These are phyloP conservation scores for Porphyra umbilicalis DNA, from an alignment of 31 red algal species.

Conservation along the genomic window DNA sequence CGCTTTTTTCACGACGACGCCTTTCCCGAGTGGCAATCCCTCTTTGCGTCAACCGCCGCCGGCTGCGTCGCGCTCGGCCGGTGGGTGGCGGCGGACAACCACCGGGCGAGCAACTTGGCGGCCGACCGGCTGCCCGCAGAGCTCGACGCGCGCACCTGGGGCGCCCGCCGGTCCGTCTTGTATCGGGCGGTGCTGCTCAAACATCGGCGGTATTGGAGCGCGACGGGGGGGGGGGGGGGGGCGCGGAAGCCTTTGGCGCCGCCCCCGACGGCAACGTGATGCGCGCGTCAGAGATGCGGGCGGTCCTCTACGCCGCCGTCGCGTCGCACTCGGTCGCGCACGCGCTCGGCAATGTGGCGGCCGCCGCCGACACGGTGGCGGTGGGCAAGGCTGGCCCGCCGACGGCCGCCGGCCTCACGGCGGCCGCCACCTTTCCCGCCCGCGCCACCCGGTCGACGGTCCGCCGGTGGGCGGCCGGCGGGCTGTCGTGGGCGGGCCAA, in stretches of 20 bases:
- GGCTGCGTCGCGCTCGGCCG: not conserved
- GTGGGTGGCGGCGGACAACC: not conserved
- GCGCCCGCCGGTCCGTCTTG: not conserved
- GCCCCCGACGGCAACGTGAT: not conserved
- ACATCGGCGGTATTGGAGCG: not conserved
- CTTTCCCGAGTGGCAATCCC: not conserved
- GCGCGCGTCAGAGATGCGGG: not conserved
- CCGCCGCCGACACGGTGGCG: not conserved
- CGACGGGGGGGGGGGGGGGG: not conserved
- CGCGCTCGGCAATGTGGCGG: not conserved
- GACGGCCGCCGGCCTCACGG: not conserved
- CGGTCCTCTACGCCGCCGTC: not conserved
- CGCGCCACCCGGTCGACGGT: not conserved
- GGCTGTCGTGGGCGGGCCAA: not conserved
- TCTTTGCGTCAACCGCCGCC: not conserved
- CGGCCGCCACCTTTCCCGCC: not conserved
- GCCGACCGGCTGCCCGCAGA: not conserved
- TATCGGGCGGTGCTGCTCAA: not conserved
- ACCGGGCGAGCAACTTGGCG: not conserved
- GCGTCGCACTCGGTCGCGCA: slow-evolving; percentile 1
- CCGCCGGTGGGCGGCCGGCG: not conserved
- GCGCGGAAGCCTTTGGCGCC: not conserved
- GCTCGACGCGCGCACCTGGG: not conserved
- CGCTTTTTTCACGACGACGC: not conserved
- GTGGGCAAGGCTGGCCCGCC: not conserved